A percentile compares a stretch with the other conserved stretches of the same genome.
Evolutionary conservation across 2,329 filamentous ascomycete species (phyloP).

Genomic region (Gaeumannomyces sp.): DNA sequence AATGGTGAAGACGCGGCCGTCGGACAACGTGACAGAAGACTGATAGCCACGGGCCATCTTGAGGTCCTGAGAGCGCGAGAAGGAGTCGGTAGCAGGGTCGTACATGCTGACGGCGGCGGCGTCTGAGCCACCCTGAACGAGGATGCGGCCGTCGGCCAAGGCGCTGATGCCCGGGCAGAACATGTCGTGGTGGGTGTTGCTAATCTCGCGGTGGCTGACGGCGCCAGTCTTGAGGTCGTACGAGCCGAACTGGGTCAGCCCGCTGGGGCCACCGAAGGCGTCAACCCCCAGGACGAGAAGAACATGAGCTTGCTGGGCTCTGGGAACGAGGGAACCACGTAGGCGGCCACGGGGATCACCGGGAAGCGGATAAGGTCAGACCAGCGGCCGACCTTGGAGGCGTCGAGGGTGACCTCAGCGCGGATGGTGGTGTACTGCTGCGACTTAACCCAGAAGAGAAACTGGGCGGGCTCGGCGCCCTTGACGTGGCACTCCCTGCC

Average conservation of each 20-base stretch:
- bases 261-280: slow-evolving; percentile 17
- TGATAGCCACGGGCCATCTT: slow-evolving; percentile 37
- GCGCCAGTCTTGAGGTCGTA: slow-evolving; percentile 74
- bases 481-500: slow-evolving; percentile 5
- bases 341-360: slow-evolving; percentile 23
- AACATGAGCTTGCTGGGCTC: slow-evolving; percentile 19
- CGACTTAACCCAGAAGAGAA: neutral
- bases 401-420: slow-evolving; percentile 13
- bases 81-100: slow-evolving; percentile 18
- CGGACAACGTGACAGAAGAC: slow-evolving; percentile 33
- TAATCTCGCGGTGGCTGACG: slow-evolving; percentile 4
- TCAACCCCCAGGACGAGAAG: slow-evolving; percentile 21
- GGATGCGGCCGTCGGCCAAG: slow-evolving; percentile 34
- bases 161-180: slow-evolving; percentile 44
- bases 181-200: slow-evolving; percentile 37
- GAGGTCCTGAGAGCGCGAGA: slow-evolving; percentile 18
- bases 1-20: slow-evolving; percentile 42
- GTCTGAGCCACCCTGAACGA: slow-evolving; percentile 43
- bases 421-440: slow-evolving; percentile 10
- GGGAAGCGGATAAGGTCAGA: slow-evolving; percentile 21
- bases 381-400: slow-evolving; percentile 18
- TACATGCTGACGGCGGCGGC: slow-evolving; percentile 37
- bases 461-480: neutral
- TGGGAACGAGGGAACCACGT: slow-evolving; percentile 21
- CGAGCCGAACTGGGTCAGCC: slow-evolving; percentile 78